Conservation (phyloP, 768 basidiomycete species). For the Suillus subaureus region DNA sequence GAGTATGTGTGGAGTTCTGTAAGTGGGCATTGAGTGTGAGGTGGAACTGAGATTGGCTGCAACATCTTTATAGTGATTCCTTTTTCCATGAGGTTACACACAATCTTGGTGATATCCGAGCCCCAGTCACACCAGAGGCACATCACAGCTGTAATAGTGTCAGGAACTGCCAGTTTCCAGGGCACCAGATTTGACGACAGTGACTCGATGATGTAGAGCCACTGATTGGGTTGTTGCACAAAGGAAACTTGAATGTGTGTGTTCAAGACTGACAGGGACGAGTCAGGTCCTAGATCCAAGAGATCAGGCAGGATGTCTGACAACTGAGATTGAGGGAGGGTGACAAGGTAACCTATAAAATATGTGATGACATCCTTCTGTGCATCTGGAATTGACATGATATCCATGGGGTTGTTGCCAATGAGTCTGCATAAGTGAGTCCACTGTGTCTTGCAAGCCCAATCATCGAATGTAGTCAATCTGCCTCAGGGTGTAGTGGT, state of each 20-base stretch:
- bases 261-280: neutral
- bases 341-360: neutral
- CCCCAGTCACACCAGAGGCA: conserved; percentile 3
- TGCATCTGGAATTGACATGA: neutral
- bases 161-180: neutral
- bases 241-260: neutral
- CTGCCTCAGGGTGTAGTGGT: neutral
- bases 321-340: neutral
- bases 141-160: neutral
- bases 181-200: neutral
- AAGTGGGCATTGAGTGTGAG: neutral
- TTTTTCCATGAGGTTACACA: neutral
- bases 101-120: neutral
- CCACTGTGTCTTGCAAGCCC: neutral
- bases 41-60: neutral
- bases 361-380: neutral
- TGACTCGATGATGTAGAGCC: neutral
- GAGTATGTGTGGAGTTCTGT: neutral
- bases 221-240: neutral
- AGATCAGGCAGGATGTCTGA: neutral
- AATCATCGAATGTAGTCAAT: neutral
- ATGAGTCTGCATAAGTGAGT: neutral
- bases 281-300: neutral
- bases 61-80: neutral
- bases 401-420: neutral